Base-by-base conservation (phyloP, 352 stramenopile species). In the Hyaloperonospora arabidopsidis region DNA sequence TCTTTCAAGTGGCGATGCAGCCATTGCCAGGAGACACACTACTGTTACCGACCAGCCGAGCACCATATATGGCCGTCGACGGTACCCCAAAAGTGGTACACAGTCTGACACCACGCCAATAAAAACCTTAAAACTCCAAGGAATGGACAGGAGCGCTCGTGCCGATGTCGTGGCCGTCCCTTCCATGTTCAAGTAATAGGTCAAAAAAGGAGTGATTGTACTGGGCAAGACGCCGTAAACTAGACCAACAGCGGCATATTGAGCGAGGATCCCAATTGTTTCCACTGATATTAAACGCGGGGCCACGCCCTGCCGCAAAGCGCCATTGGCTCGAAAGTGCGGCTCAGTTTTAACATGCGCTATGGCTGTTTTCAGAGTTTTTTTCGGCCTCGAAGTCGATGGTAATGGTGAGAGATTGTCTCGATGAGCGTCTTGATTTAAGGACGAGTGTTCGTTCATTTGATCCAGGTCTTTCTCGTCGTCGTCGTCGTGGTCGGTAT, bases 81-180 rank as follows among this genome's bases (percentile, higher is more conserved):
- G 49, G 54, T 75, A 79, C 18, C 74, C 74, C 19, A 65, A 72
- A 38, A 82, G 58, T 22, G 74, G 72, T 13, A 78, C 43, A 45
- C 71, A 82, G 50, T 84, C 74, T 0, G 69, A 79, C 8, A 74
- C 10, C 3, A 84, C 64, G 13, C 71, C 72, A 44, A 81, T 68
- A 43, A 84, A 79, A n/a, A 77, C 68, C 47, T 81, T 84, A 38
- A 71, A 65, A 15, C 61, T 82, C 74, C 74, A 84, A 0, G 71
- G 70, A 47, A 84, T 74, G 5, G 54, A 65, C 19, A 81, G 54
- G 1, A 84, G 54, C 28, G 61, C 67, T 10, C 60, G 57, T 4
- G 74, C 74, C 6, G 74, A 76, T 43, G 63, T 74, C 2, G 64
- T 72, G 12, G 57, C 47, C 5, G 60, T 68, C 35, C 67, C 70